phyloP scores from a whole-genome alignment of 805 yeast genomes.

The Zygoascus ofunaensis region DNA sequence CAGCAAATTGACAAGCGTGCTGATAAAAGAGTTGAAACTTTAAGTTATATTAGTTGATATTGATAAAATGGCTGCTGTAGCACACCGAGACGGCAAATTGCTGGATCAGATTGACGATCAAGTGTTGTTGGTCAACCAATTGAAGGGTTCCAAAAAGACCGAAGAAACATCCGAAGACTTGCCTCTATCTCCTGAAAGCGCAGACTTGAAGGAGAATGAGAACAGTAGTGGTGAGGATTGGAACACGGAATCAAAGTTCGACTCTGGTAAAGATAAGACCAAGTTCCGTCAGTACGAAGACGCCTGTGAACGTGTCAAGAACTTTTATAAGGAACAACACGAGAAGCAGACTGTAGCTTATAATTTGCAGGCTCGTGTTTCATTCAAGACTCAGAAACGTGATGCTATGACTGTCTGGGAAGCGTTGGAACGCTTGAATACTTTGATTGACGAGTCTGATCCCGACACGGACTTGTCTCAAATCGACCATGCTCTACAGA shows the following conservation, averaged over 20 bases:
- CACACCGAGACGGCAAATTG: constrained; percentile 3
- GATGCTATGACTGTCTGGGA: constrained; percentile 68
- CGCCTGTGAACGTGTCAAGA: constrained; percentile 59
- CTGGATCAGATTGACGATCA: constrained; percentile 17
- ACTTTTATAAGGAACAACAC: constrained; percentile 60
- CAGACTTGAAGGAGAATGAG: too few species aligned
- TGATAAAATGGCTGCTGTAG: too few species aligned
- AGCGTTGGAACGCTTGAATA: constrained; percentile 52
- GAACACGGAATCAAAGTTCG: constrained; percentile 17
- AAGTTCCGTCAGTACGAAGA: constrained; percentile 57
- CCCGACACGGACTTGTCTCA: constrained; percentile 70
- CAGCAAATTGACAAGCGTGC: too few species aligned
- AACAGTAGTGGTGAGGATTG: constrained; percentile 10
- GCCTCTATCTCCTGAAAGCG: background rate
- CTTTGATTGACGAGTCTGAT: constrained; percentile 59
- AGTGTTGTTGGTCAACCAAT: constrained; percentile 14
- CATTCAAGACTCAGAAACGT: constrained; percentile 57
- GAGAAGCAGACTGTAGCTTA: constrained; percentile 62
- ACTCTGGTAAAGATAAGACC: constrained; percentile 26
- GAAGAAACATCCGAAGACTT: too few species aligned
- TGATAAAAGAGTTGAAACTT: too few species aligned
- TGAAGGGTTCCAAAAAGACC: constrained; percentile 5
- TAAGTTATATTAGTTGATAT: too few species aligned
- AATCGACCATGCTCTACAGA: constrained; percentile 66
- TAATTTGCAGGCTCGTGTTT: constrained; percentile 60